Base-by-base conservation (phyloP, 1,139 yeast genomes). In the Trichomonascaceae sp. region DNA sequence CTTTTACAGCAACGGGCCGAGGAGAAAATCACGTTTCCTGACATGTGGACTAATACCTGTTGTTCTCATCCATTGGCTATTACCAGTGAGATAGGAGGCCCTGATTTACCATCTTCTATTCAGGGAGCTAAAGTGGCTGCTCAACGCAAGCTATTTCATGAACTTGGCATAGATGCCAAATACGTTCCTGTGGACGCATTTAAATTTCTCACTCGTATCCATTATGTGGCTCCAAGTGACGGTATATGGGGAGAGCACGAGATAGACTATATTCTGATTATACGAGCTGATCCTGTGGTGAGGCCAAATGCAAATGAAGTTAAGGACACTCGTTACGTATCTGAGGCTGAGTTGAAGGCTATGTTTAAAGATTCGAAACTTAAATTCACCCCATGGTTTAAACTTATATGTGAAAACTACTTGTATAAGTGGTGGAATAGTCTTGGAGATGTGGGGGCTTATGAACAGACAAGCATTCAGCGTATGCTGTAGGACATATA, bases 221-320 rank as follows among this genome's bases (percentile, higher is more conserved):
- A 93, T 73, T 93, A 93, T 73, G 86, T 84, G 75, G 89, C 96
- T 8, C 93, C 96, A 41, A 80, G 86, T 61, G 78, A 78, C 61
- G 90, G 88, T 27, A 80, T 82, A 56, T 93, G 99, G 99, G 99
- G 98, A 51, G 99, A 93, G 70, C 99, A 93, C 68, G 99, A 93
- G 72, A 87, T 93, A 61, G 99, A 93, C 71, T 93, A 93, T 71
- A 95, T 93, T 62, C 78, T 95, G 66, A 84, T 93, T 59, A 83
- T 87, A 64, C 81, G 78, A 66, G 74, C 90, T 32, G 76, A 79
- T 59, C 83, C 90, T 47, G 67, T 70, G 20, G 62, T 70, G 13
- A 81, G 85, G 44, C 78, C 78, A 49, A 91, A 90, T 68, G 69
- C 69, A 32, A 75, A 75, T 61, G 99, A 93, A 70, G 96, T 93